Percentiles rank a stretch among this genome's conserved stretches.
phyloP scores from a whole-genome alignment of 2,329 filamentous ascomycete species.

The Stagonosporopsis vannaccii region DNA sequence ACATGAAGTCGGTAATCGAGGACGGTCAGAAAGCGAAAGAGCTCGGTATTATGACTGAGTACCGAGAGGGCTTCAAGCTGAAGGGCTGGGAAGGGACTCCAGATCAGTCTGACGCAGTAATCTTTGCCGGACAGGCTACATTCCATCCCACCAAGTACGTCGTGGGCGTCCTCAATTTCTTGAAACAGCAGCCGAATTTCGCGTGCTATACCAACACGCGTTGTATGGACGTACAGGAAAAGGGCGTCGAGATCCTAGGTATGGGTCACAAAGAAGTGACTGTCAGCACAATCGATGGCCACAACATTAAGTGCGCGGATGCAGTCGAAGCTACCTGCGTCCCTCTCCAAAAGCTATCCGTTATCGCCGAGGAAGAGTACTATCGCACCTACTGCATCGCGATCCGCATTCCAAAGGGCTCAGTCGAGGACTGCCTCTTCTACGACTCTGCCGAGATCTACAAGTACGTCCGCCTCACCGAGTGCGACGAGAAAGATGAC shows the following conservation, averaged over 20 bases:
- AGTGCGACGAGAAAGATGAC: constrained; percentile 61
- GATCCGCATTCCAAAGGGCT: constrained; percentile 60
- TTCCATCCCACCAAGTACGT: constrained; percentile 67
- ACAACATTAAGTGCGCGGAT: constrained; percentile 57
- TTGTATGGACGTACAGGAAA: constrained; percentile 57
- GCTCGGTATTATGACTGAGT: constrained; percentile 55
- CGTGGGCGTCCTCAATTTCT: constrained; percentile 60
- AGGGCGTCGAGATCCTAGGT: constrained; percentile 55
- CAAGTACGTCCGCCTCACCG: constrained; percentile 63
- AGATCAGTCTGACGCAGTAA: constrained; percentile 60
- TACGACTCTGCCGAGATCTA: constrained; percentile 64
- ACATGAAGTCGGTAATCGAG: constrained; percentile 55
- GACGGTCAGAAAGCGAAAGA: constrained; percentile 56
- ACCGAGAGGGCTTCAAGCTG: constrained; percentile 56
- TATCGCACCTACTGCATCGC: constrained; percentile 65
- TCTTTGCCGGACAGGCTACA: constrained; percentile 59
- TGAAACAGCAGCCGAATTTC: constrained; percentile 61
- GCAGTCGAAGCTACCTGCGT: constrained; percentile 64
- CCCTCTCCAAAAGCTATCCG: constrained; percentile 62
- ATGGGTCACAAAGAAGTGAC: constrained; percentile 56
- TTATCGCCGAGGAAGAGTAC: constrained; percentile 62
- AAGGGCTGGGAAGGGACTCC: constrained; percentile 60
- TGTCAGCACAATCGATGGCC: constrained; percentile 56
- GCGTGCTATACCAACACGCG: constrained; percentile 61
- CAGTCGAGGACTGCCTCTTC: constrained; percentile 62